Evolutionary conservation across 2,329 filamentous ascomycete genomes (phyloP).

Genomic region (Colletotrichum abscissum): DNA sequence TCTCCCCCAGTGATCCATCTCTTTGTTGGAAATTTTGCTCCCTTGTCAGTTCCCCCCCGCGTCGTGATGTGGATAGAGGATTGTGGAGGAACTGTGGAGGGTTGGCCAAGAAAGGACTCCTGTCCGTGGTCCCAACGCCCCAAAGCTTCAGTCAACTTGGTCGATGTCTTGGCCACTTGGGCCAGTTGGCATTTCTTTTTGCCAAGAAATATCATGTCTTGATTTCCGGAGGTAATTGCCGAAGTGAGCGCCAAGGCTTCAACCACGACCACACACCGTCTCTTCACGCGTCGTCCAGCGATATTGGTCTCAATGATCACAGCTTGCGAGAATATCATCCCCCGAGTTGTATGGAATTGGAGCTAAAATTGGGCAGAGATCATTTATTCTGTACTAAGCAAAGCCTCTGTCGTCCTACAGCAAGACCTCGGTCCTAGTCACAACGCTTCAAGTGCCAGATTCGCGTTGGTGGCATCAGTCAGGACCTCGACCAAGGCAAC

Average conservation of each 20-base stretch:
- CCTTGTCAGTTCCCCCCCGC: background rate
- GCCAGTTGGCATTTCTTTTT: background rate
- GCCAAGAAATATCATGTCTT: background rate
- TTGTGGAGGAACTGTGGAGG: background rate
- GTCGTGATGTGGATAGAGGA: conserved; percentile 15
- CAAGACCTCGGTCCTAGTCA: background rate
- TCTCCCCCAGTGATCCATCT: conserved; percentile 29
- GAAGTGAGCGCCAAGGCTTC: background rate
- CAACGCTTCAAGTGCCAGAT: background rate
- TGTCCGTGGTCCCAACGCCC: conserved; percentile 10
- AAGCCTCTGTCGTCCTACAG: background rate
- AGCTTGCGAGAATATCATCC: background rate
- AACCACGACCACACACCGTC: background rate
- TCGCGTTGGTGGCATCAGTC: background rate
- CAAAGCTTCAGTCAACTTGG: conserved; percentile 27
- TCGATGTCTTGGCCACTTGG: conserved; percentile 10
- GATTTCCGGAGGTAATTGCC: background rate
- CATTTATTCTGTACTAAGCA: background rate
- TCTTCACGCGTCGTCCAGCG: background rate
- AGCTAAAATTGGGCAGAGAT: background rate
- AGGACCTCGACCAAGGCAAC: background rate
- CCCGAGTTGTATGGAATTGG: background rate
- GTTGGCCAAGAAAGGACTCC: conserved; percentile 21
- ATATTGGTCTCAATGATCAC: background rate
- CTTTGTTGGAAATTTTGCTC: background rate